Conservation (phyloP, 2,329 filamentous ascomycete species). For the Aureobasidium sp. region DNA sequence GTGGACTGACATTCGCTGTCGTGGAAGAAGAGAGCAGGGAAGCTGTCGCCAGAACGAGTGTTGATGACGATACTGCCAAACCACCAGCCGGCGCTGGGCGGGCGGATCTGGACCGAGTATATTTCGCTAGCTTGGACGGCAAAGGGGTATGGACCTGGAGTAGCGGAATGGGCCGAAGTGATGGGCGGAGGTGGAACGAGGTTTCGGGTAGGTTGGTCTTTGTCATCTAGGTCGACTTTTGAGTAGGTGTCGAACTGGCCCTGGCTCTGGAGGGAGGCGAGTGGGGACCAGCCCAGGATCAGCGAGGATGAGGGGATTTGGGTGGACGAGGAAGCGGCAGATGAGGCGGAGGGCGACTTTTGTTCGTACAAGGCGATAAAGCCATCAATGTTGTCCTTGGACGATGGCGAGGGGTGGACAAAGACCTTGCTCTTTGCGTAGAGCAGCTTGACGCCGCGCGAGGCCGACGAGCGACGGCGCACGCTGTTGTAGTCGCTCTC, state of each 20-base stretch:
- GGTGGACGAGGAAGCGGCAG: conserved; percentile 35
- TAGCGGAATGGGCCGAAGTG: conserved; percentile 64
- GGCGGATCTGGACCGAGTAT: conserved; percentile 82
- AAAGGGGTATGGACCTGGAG: conserved; percentile 78
- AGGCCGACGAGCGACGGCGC: conserved; percentile 69
- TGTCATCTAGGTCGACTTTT: conserved; percentile 85
- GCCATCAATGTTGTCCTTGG: conserved; percentile 92
- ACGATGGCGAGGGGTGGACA: conserved; percentile 84
- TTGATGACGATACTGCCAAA: conserved; percentile 95
- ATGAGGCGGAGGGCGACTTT: conserved; percentile 46
- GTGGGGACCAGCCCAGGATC: conserved; percentile 87
- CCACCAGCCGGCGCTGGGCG: conserved; percentile 96
- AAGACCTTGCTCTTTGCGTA: conserved; percentile 98
- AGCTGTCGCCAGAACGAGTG: conserved; percentile 80
- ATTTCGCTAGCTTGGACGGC: conserved; percentile 84
- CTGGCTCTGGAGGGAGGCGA: conserved; percentile 71
- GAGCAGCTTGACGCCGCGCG: conserved; percentile 82
- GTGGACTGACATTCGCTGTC: conserved; percentile 95
- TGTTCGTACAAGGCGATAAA: conserved; percentile 92
- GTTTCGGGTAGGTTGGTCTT: conserved; percentile 71
- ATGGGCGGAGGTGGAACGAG: conserved; percentile 89
- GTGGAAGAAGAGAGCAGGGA: conserved; percentile 94
- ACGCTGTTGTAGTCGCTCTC: conserved; percentile 95
- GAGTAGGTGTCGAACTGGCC: conserved; percentile 76
- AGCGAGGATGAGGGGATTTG: conserved; percentile 59